phyloP scores from a whole-genome alignment of 2,329 filamentous ascomycete genomes.

The Colletotrichum coccodes region DNA sequence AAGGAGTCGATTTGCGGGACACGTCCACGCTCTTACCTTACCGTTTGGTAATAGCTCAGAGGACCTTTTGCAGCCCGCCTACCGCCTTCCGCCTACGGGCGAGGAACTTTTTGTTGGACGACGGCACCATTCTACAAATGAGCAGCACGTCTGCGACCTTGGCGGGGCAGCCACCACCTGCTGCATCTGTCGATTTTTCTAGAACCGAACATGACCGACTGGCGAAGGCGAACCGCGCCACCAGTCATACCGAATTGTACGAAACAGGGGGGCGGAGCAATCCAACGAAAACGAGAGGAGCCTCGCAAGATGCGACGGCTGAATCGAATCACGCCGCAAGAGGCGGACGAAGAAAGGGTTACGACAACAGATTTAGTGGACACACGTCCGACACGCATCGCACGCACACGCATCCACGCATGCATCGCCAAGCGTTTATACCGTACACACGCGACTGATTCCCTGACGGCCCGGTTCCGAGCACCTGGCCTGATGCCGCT shows the following conservation, averaged over 20 bases:
- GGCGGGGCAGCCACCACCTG: constrained; percentile 18
- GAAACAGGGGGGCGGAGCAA: constrained; percentile 29
- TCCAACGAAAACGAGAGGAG: constrained; percentile 17
- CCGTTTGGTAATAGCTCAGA: constrained; percentile 33
- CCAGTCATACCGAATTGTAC: not conserved
- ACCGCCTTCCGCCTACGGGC: constrained; percentile 16
- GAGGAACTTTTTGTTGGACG: constrained; percentile 17
- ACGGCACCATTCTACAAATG: constrained; percentile 12
- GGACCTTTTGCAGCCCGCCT: constrained; percentile 23
- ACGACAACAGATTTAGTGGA: constrained; percentile 7
- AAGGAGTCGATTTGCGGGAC: constrained; percentile 28
- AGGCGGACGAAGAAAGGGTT: not conserved
- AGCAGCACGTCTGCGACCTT: not conserved
- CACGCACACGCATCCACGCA: constrained; percentile 14
- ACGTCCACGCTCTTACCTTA: constrained; percentile 30
- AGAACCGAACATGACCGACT: constrained; percentile 4
- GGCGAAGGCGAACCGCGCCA: not conserved
- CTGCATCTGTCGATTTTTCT: constrained; percentile 27
- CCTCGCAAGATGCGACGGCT: constrained; percentile 22
- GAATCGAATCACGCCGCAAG: not conserved
- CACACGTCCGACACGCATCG: constrained; percentile 27
- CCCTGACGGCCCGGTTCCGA: constrained; percentile 17
- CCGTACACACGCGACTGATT: not conserved
- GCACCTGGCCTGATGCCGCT: constrained; percentile 21
- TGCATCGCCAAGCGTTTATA: not conserved